Base-by-base conservation (phyloP, 1,284 basidiomycete genomes). In the Anthracocystis walkeri region DNA sequence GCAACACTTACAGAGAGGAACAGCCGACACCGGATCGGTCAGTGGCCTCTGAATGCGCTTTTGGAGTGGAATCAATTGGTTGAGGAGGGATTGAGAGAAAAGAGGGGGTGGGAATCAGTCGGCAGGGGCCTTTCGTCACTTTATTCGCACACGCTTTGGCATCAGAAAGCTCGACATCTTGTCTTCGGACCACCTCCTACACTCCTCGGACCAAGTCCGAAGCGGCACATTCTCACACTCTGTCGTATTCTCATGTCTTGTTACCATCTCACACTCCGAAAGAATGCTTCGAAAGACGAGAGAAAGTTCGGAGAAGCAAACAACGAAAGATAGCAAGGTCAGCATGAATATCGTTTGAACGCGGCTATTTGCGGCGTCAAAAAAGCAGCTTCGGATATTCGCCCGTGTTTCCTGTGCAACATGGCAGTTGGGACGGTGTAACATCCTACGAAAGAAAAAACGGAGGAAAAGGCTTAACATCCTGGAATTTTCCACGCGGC, bases 301-400 rank as follows among this genome's bases (percentile, higher is more conserved):
- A 27, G 14, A 27, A 14, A 38, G 35, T 16, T 38, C 14, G 35
- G 35, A 25, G n/a, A 46, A 18, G 45, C 27, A 31, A n/a, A 10
- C 29, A 8, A 27, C 4, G 21, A 45, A 12, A 21, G 20, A 12
- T 27, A 27, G 18, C 7, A 27, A 14, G 46, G 18, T 31, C 33
- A 33, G 14, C 35, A 38, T 38, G 35, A 14, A 25, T 7, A 5
- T 31, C 51, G 52, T 31, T 14, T 55, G 38, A 31, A 10, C 51
- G 44, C 65, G 65, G 65, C 65, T 67, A 67, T 54, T 62, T 58
- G 14, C 65, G 65, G 65, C 59, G 21, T 52, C 38, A 5, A 40
- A 48, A 48, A 31, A 16, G 45, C 46, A 6, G 4, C 4, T 38
- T 56, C 55, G 55, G 45, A 40, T 48, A 25, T 29, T 57, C 55